A percentile compares a stretch with the other conserved stretches of the same genome.
These are phyloP conservation scores for Aspergillus aculeatus DNA, from an alignment of 2,329 filamentous ascomycete species.

Conservation along the genomic window DNA sequence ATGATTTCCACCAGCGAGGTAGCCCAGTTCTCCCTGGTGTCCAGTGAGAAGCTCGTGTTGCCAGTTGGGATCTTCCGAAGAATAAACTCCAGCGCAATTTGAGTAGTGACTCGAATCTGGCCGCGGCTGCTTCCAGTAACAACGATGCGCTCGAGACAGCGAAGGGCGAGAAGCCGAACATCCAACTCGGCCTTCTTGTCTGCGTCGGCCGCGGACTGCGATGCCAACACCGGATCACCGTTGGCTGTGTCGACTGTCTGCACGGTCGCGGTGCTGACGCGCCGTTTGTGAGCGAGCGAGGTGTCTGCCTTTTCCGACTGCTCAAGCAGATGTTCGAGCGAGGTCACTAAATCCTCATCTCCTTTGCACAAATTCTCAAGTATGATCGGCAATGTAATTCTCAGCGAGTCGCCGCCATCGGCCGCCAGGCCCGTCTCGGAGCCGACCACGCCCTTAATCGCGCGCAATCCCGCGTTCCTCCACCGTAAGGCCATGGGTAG, in stretches of 20 bases:
- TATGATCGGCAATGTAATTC: slow-evolving; percentile 77
- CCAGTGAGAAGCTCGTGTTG: slow-evolving; percentile 43
- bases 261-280: slow-evolving; percentile 77
- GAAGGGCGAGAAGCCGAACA: slow-evolving; percentile 77
- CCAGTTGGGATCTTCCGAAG: slow-evolving; percentile 55
- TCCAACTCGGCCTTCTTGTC: slow-evolving; percentile 89
- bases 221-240: slow-evolving; percentile 64
- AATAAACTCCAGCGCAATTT: slow-evolving; percentile 72
- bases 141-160: slow-evolving; percentile 85
- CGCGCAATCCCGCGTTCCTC: slow-evolving; percentile 71
- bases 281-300: slow-evolving; percentile 63
- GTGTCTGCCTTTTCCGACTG: slow-evolving; percentile 61
- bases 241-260: slow-evolving; percentile 68
- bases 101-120: slow-evolving; percentile 76
- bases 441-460: slow-evolving; percentile 75
- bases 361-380: slow-evolving; percentile 78
- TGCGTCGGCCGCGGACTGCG: slow-evolving; percentile 78
- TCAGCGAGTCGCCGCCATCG: slow-evolving; percentile 72
- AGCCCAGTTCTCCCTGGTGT: slow-evolving; percentile 68
- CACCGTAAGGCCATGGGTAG: slow-evolving; percentile 75
- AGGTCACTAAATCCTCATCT: slow-evolving; percentile 62
- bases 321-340: slow-evolving; percentile 66
- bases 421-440: slow-evolving; percentile 78
- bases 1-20: slow-evolving; percentile 77
- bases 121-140: slow-evolving; percentile 71